These are phyloP conservation scores for Hypoxylon rickii DNA, from an alignment of 495 filamentous ascomycete genomes.

Conservation along the genomic window DNA sequence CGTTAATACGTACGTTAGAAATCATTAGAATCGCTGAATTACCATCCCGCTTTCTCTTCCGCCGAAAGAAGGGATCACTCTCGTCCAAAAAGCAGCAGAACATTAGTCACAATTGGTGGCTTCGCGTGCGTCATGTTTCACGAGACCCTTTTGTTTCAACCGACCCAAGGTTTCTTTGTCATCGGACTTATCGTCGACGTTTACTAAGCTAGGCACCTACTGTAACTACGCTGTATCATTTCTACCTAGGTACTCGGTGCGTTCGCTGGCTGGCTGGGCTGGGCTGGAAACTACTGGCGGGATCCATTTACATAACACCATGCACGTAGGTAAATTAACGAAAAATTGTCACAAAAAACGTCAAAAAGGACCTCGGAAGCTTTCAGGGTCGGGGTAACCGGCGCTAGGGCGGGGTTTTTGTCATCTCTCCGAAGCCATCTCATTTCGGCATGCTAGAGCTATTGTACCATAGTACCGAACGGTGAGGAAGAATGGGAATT, in stretches of 20 bases:
- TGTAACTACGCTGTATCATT: no score
- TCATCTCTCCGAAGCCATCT: conserved; percentile 11
- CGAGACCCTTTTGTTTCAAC: conserved; percentile 12
- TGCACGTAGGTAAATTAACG: background rate
- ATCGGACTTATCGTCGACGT: no score
- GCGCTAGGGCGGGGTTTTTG: conserved; percentile 28
- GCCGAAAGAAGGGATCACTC: background rate
- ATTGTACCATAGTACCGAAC: background rate
- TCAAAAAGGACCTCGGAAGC: background rate
- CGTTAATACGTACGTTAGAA: conserved; percentile 11
- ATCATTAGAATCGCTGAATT: conserved; percentile 8
- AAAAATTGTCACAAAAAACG: background rate
- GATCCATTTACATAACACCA: no score
- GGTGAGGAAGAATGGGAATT: background rate
- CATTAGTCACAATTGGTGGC: background rate
- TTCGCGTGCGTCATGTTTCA: conserved; percentile 8
- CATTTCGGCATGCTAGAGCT: background rate
- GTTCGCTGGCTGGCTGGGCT: no score
- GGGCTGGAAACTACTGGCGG: no score
- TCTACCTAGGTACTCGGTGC: no score
- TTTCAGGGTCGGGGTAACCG: conserved; percentile 1
- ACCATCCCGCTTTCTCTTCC: background rate
- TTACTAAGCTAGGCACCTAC: no score
- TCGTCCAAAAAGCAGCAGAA: no score
- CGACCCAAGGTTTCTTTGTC: conserved; percentile 1